Conservation (phyloP, 176 grass and related monocot genomes). For the Microstegium vimineum region DNA sequence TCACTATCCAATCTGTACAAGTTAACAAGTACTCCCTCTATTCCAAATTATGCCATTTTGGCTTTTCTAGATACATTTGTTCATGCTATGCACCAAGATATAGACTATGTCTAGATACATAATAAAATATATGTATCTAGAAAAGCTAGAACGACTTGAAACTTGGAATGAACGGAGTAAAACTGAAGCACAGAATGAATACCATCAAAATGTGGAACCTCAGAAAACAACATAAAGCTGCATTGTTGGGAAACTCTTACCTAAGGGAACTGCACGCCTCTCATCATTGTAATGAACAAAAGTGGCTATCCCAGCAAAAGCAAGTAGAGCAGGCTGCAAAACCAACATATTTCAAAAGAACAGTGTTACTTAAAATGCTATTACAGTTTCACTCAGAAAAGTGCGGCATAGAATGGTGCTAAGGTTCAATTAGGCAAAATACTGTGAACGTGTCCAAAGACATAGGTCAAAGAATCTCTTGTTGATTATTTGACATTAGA, state of each 20-base stretch:
- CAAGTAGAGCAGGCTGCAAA: conserved; percentile 73
- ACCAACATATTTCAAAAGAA: conserved; percentile 32
- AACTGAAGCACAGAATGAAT: not conserved
- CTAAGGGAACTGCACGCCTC: conserved; percentile 66
- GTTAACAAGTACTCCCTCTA: not conserved
- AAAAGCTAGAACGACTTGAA: not conserved
- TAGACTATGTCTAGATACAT: not conserved
- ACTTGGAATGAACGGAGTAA: not conserved
- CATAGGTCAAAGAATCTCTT: not conserved
- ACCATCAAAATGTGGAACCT: conserved; percentile 12
- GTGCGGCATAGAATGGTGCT: not conserved
- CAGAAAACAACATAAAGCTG: conserved; percentile 21
- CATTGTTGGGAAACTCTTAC: conserved; percentile 39
- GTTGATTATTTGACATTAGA: not conserved
- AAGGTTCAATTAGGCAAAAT: not conserved
- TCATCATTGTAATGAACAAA: conserved; percentile 92
- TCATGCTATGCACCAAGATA: not conserved
- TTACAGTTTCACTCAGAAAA: not conserved
- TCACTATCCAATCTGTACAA: not conserved
- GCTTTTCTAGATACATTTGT: not conserved
- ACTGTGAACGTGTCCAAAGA: not conserved
- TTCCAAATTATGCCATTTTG: not conserved
- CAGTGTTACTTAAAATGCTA: not conserved
- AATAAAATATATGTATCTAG: not conserved
- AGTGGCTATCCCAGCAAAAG: conserved; percentile 56